These are phyloP conservation scores for Bipolaris sorokiniana DNA, from an alignment of 2,329 filamentous ascomycete species.

Conservation along the genomic window DNA sequence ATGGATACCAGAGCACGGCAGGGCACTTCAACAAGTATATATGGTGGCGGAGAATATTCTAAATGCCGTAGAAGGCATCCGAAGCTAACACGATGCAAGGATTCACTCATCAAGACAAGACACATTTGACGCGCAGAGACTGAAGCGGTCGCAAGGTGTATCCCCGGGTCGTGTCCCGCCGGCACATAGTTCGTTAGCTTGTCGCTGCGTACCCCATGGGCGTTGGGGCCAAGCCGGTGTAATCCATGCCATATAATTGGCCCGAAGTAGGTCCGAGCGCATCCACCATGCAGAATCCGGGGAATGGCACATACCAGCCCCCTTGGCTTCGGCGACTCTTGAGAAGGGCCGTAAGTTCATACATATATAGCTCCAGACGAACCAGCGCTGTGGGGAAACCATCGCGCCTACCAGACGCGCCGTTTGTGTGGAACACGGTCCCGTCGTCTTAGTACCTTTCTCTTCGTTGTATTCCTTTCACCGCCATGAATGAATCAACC, in stretches of 20 bases:
- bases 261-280: background rate
- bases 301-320: background rate
- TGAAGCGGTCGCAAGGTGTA: background rate
- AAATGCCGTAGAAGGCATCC: conserved; percentile 3
- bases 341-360: background rate
- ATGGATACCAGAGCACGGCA: background rate
- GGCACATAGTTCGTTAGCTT: conserved; percentile 3
- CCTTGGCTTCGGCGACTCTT: background rate
- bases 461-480: background rate
- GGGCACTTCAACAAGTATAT: background rate
- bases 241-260: conserved; percentile 4
- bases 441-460: background rate
- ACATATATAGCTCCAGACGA: conserved; percentile 1
- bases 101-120: background rate
- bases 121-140: background rate
- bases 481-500: background rate
- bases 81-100: background rate
- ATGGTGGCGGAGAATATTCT: background rate
- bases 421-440: background rate
- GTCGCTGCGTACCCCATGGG: conserved; percentile 1
- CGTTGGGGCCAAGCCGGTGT: conserved; percentile 9
- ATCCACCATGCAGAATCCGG: conserved; percentile 1
- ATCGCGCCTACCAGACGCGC: background rate
- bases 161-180: background rate
- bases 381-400: background rate